Evolutionary conservation across 495 filamentous ascomycete genomes (phyloP).

Genomic region (Hypoxylon trugodes): DNA sequence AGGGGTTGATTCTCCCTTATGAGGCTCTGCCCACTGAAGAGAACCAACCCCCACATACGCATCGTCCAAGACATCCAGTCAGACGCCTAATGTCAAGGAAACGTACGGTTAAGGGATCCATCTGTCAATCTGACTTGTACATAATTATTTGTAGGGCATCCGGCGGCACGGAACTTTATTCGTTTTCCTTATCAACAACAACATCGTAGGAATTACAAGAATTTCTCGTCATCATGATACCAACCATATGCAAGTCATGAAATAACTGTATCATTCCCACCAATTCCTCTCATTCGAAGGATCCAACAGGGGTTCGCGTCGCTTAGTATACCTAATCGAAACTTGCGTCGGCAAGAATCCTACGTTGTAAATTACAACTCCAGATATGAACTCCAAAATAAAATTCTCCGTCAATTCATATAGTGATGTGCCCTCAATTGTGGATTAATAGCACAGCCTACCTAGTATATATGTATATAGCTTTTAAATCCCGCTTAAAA

Average conservation of each 20-base stretch:
- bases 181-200: background rate
- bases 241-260: slow-evolving; percentile 14
- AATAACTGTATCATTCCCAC: background rate
- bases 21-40: slow-evolving; percentile 8
- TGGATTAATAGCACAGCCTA: slow-evolving; percentile 3
- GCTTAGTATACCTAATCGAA: slow-evolving; percentile 19
- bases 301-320: slow-evolving; percentile 7
- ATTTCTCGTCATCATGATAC: background rate
- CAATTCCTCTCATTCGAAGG: slow-evolving; percentile 14
- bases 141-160: background rate
- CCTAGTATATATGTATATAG: background rate
- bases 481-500: no score
- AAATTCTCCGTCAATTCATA: slow-evolving; percentile 20
- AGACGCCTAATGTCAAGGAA: background rate
- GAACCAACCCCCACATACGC: slow-evolving; percentile 16
- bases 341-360: slow-evolving; percentile 29
- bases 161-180: slow-evolving; percentile 9
- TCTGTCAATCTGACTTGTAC: background rate
- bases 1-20: background rate
- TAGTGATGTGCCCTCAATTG: background rate
- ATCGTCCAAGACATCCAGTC: slow-evolving; percentile 3
- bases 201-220: background rate
- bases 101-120: no score
- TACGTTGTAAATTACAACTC: slow-evolving; percentile 31
- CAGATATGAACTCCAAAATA: background rate